Base-by-base conservation (phyloP, 2,329 filamentous ascomycete genomes). In the Lachnum nothofagi region DNA sequence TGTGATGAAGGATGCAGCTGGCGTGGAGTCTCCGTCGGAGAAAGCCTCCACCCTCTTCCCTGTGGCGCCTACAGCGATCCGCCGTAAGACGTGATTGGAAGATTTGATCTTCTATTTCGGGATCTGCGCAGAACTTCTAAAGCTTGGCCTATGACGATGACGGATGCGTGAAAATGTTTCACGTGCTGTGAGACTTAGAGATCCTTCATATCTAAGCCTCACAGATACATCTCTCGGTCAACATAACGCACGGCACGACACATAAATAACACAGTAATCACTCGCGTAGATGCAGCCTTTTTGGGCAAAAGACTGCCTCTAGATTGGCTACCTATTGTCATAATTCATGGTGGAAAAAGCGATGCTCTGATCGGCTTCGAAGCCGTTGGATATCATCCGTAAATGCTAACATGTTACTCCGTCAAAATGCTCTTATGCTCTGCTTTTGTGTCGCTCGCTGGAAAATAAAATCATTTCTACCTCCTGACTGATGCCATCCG, bases 401-500 rank as follows among this genome's bases (percentile, higher is more conserved):
- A 44, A 44, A 44, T 44, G 42, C 42, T 44, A 17, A n/a, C 17
- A 44, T 23, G 17, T 3, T 34, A 35, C 31, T 35, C 42, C 42
- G 31, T 10, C 20, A n/a, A 31, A 16, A 40, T 46, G 34, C 24
- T 27, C 44, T 12, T 22, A 23, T 40, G 14, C 7, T 6, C 22
- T 25, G 17, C 12, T 12, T 23, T 10, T 38, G 22, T 17, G 41
- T 47, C 24, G 10, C n/a, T 19, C 14, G 14, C 37, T 40, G 37
- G 10, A 40, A 40, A 40, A 34, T 14, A 34, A 10, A 9, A 23
- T 39, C 37, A 40, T 40, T 24, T 40, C 51, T 55, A 66, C 54
- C 61, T 61, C 38, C 61, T 58, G 14, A 67, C 59, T 27, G 66
- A 67, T 25, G 48, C 59, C 51, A 68, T 63, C 17, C 64, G 58